Evolutionary conservation across 2,329 filamentous ascomycete species (phyloP), one percentile per base, ranked within the genome.

Genomic region (Claviceps pazoutovae): DNA sequence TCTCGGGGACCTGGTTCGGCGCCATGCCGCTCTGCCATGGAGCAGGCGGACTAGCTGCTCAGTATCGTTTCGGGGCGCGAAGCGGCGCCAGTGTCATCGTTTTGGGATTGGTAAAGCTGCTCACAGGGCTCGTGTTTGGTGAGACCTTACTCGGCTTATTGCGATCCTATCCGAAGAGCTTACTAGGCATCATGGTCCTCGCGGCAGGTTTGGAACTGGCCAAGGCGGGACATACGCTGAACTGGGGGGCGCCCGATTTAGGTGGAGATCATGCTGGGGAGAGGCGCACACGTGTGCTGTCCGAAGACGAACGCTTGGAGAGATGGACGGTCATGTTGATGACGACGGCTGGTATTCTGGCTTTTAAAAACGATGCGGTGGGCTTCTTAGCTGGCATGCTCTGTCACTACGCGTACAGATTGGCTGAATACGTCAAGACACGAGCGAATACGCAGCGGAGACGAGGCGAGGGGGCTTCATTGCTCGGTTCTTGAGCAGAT

Each of bases 21-120:
- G 86, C 85, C 5, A 97, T 96, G 93, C 93, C 91, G 3, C 82
- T 93, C 4, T 97, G 93, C 62, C 93, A 97, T 64, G 91, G 91
- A 5, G 88, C 88, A 0, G 91, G 91, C 2, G 91, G 91, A 0
- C 73, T 97, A 0, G 93, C 93, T 5, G 93, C 86, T 0, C 91
- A 97, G 64, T 88, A 88, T 65, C 82, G 88, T 4, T 97, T 97
- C 59, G 91, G 91, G 0, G 90, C 91, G 4, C 82, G 91, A 47
- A 94, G 87, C 54, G 91, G 91, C 9, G 81, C 88, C 0, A 89
- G 84, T 59, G 77, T 96, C 55, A 80, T 96, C 50, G 64, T 95
- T 23, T 78, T 97, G 0, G 91, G 91, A 0, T 46, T 78, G 0
- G 68, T 86, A 55, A 96, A 96, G 66, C 66, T 95, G 5, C 5